phyloP scores from a whole-genome alignment of 306 rosid species.

The Citrullus amarus region DNA sequence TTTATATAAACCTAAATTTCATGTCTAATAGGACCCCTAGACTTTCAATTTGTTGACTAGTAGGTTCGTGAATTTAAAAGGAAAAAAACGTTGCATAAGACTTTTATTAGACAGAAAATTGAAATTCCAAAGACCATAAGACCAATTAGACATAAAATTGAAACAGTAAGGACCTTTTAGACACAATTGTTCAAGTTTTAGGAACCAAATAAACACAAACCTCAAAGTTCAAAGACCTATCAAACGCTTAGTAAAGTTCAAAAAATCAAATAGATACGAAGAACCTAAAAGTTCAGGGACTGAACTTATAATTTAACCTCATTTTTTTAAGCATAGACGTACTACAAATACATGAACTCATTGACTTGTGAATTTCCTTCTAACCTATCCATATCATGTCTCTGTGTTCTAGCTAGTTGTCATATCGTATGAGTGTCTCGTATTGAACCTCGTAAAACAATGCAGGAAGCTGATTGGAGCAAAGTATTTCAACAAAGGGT shows the following conservation, averaged over 20 bases:
- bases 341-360: not conserved
- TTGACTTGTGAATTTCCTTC: not conserved
- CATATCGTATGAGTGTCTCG: no score
- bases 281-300: not conserved
- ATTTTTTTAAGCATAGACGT: no score
- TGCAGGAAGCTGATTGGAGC: slow-evolving; percentile 67
- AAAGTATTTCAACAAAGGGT: slow-evolving; percentile 52
- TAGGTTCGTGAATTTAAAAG: no score
- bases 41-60: no score
- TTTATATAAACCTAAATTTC: no score
- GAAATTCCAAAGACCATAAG: no score
- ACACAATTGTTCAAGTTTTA: not conserved
- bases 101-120: not conserved
- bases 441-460: not conserved
- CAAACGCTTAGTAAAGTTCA: no score
- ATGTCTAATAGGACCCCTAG: no score
- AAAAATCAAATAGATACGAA: no score
- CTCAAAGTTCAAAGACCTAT: not conserved
- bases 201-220: no score
- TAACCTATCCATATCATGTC: not conserved
- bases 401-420: not conserved
- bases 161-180: no score
- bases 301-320: not conserved
- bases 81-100: not conserved
- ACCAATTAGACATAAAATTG: no score